These are phyloP conservation scores for Rhodosporidiobolus sp. DNA, from an alignment of 768 basidiomycete genomes.

Conservation along the genomic window DNA sequence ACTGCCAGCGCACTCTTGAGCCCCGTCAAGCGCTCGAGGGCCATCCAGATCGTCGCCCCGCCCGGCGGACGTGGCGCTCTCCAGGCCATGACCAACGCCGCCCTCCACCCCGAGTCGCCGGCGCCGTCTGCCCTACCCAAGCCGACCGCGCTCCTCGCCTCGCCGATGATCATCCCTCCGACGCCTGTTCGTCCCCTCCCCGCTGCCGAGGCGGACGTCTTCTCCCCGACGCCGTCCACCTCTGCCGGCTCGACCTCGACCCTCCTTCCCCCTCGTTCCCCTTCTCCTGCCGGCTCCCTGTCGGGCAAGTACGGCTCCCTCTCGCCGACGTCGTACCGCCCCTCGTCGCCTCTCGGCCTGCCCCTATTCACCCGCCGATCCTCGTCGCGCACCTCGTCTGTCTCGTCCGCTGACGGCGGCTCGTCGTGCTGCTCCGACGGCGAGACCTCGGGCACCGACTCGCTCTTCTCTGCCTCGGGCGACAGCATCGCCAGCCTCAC, in stretches of 20 bases:
- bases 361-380: constrained; percentile 21
- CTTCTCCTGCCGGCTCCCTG: not conserved
- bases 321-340: constrained; percentile 17
- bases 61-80: constrained; percentile 26
- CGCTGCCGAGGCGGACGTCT: constrained; percentile 28
- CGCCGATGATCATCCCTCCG: constrained; percentile 36
- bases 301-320: constrained; percentile 15
- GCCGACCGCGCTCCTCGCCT: constrained; percentile 31
- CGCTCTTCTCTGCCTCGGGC: constrained; percentile 31
- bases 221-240: constrained; percentile 31
- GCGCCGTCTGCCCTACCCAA: not conserved
- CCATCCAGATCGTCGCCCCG: constrained; percentile 42
- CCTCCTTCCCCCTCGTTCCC: constrained; percentile 18
- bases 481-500: constrained; percentile 19
- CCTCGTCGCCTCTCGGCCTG: constrained; percentile 29
- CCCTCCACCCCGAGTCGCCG: constrained; percentile 30
- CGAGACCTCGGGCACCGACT: constrained; percentile 28
- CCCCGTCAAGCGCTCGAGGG: constrained; percentile 39
- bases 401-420: constrained; percentile 23
- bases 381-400: constrained; percentile 32
- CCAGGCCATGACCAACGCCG: constrained; percentile 33
- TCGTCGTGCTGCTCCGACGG: constrained; percentile 19
- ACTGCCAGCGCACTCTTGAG: not conserved
- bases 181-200: constrained; percentile 27
- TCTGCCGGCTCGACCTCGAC: not conserved